Evolutionary conservation across 2,329 filamentous ascomycete species (phyloP).

Genomic region (Aurifilum marmelostoma): DNA sequence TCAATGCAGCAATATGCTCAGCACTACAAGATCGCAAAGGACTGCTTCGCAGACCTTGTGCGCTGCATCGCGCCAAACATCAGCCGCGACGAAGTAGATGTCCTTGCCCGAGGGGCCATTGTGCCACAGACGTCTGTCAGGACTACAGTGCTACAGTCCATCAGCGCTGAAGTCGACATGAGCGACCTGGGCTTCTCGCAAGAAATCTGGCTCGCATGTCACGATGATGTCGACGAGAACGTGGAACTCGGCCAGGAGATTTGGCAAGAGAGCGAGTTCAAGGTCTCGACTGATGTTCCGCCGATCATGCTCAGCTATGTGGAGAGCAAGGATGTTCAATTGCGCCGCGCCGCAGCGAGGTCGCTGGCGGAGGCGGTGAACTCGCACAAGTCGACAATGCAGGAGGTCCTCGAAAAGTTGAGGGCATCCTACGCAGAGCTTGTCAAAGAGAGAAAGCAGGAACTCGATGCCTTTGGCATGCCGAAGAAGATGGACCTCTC

Average conservation of each 20-base stretch:
- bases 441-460: conserved; percentile 79
- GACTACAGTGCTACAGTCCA: conserved; percentile 83
- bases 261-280: conserved; percentile 90
- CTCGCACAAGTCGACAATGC: conserved; percentile 61
- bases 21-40: conserved; percentile 93
- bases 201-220: conserved; percentile 90
- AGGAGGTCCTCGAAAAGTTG: conserved; percentile 65
- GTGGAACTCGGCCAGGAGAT: conserved; percentile 81
- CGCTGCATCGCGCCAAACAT: conserved; percentile 86
- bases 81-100: conserved; percentile 68
- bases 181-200: conserved; percentile 84
- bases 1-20: conserved; percentile 89
- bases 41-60: conserved; percentile 85
- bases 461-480: conserved; percentile 94
- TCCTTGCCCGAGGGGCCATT: conserved; percentile 78
- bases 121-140: conserved; percentile 80
- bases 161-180: conserved; percentile 90
- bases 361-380: conserved; percentile 76
- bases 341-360: conserved; percentile 81
- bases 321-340: conserved; percentile 76
- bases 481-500: conserved; percentile 83
- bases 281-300: conserved; percentile 67
- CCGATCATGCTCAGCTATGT: conserved; percentile 76
- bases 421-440: conserved; percentile 75
- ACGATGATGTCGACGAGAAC: conserved; percentile 90